Evolutionary conservation across 495 filamentous ascomycete species (phyloP).

Genomic region (Umbilicaria muhlenbergii): DNA sequence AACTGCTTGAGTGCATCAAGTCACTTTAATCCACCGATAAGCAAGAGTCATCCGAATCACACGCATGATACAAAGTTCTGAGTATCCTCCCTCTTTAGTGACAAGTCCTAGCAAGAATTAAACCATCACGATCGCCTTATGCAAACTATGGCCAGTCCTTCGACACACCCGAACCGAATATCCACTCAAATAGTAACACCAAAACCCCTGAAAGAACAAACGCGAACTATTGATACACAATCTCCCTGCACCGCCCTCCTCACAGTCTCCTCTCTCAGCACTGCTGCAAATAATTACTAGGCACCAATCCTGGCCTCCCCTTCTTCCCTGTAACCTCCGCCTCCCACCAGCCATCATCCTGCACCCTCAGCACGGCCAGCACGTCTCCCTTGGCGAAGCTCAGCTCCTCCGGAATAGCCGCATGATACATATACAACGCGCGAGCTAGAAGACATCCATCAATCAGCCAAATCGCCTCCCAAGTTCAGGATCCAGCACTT

Average conservation of each 20-base stretch:
- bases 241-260: background rate
- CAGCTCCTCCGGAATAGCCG: slow-evolving; percentile 88
- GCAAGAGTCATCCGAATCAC: no score
- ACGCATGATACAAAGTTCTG: no score
- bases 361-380: slow-evolving; percentile 73
- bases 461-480: background rate
- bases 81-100: no score
- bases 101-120: no score
- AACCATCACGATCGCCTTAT: no score
- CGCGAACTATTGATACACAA: background rate
- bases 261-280: slow-evolving; percentile 26
- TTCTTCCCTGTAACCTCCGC: slow-evolving; percentile 75
- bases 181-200: background rate
- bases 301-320: slow-evolving; percentile 67
- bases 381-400: slow-evolving; percentile 87
- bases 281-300: slow-evolving; percentile 88
- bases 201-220: background rate
- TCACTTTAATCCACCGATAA: no score
- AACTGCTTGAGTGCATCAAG: no score
- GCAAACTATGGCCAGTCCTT: no score
- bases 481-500: slow-evolving; percentile 23
- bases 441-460: slow-evolving; percentile 40
- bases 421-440: slow-evolving; percentile 85
- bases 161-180: no score
- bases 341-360: slow-evolving; percentile 99